Evolutionary conservation across 1,139 yeast species (phyloP), one percentile per base, ranked within the genome.

Genomic region (Petasospora rhodanensis): DNA sequence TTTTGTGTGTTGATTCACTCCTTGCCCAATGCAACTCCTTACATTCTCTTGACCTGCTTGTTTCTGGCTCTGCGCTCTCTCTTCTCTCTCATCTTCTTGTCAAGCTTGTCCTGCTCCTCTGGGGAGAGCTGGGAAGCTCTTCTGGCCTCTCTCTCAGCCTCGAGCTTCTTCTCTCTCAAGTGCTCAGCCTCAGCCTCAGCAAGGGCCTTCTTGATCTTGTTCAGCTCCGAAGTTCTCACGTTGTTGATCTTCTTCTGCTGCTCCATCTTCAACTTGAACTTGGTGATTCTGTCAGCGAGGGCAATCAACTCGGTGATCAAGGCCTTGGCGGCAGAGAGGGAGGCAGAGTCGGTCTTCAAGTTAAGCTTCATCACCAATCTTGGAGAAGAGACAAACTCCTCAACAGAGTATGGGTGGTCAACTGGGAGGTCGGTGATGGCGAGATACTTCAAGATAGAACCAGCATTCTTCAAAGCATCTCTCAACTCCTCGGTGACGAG

Each of bases 341-440:
- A 73, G 12, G 59, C 57, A 18, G 62, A 56, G 33, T 68, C 65
- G 30, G 66, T 53, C 30, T 80, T 70, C 43, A 75, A 54, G 31
- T 60, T 55, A 47, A 81, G 55, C 34, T 76, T 65, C 40, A 84
- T 49, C 21, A 76, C 55, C 29, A 87, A 74, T 38, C 56, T 58
- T 34, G 86, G 77, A 42, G 73, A 62, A 26, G 76, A 80, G 23
- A 63, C 61, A 52, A 58, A 59, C 29, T 55, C 55, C 14, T 37
- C 42, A 31, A 54, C 62, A 23, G 66, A 47, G 25, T 57, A 64
- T 31, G 98, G 96, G 49, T 74, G 81, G 38, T 70, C 79, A 25
- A 63, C 52, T 19, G 87, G 77, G 61, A 85, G 82, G 58, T 91
- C 98, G 33, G 96, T 84, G 54, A 87, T 70, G 22, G 94, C 80